A percentile compares a stretch with the other conserved stretches of the same genome.
Evolutionary conservation across 2,329 filamentous ascomycete species (phyloP).

Genomic region (Trichoderma lentiforme): DNA sequence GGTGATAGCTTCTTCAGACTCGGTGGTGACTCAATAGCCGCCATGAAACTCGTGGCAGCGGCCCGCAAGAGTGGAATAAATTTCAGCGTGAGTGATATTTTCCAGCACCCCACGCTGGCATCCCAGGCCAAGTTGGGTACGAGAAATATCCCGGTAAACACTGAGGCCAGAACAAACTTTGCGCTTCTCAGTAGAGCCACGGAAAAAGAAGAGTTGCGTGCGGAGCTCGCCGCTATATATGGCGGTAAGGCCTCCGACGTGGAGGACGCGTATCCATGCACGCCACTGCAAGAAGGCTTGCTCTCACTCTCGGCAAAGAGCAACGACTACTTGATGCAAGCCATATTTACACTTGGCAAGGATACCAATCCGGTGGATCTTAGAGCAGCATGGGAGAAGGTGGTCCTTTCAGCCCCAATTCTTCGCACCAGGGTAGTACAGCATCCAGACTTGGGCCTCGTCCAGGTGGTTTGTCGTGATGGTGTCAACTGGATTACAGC

Average conservation of each 20-base stretch:
- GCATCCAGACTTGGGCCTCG: conserved; percentile 28
- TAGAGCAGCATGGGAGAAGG: conserved; percentile 40
- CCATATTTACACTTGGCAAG: no score
- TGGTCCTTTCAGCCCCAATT: conserved; percentile 38
- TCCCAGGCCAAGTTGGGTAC: background rate
- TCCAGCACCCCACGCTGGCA: background rate
- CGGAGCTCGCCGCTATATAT: background rate
- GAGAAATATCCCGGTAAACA: background rate
- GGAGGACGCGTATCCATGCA: conserved; percentile 53
- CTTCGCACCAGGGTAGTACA: conserved; percentile 50
- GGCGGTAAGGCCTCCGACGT: background rate
- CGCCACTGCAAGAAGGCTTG: conserved; percentile 49
- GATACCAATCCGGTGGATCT: conserved; percentile 24
- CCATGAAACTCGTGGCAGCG: background rate
- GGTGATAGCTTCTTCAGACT: background rate
- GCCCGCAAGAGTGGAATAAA: background rate
- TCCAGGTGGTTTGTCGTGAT: background rate
- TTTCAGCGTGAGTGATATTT: background rate
- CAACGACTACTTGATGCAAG: no score
- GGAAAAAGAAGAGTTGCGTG: background rate
- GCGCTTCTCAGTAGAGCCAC: background rate
- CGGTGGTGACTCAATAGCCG: background rate
- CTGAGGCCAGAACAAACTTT: background rate
- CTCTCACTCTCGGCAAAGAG: conserved; percentile 42
- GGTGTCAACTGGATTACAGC: background rate